Evolutionary conservation across 345 rosid species (phyloP).

Genomic region (Salix viminalis): DNA sequence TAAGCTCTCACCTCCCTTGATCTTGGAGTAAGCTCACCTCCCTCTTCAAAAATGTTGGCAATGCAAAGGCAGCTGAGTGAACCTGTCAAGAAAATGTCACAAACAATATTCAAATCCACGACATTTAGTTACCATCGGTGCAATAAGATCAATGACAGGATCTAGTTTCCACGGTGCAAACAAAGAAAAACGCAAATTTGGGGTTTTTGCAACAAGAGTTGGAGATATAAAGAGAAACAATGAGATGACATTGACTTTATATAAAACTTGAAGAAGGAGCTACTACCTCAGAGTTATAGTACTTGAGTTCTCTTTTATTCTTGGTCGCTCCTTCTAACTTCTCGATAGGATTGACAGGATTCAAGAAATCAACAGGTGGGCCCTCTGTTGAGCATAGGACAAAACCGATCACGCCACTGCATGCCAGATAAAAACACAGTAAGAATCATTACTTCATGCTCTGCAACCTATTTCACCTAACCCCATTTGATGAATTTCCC

Average conservation of each 20-base stretch:
- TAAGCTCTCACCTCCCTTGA: not conserved
- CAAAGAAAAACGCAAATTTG: not conserved
- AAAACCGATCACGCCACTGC: slow-evolving; percentile 91
- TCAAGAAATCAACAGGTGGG: slow-evolving; percentile 67
- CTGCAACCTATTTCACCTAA: not conserved
- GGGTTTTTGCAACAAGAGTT: not conserved
- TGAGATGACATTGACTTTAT: not conserved
- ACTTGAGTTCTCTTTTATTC: slow-evolving; percentile 64
- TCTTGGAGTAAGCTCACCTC: slow-evolving; percentile 54
- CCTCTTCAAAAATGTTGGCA: slow-evolving; percentile 77
- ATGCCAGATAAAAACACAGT: not conserved
- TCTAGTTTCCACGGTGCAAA: not conserved
- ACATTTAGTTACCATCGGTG: no score
- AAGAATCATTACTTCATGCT: not conserved
- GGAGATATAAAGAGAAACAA: not conserved
- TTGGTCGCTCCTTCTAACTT: slow-evolving; percentile 62
- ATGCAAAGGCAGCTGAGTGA: slow-evolving; percentile 76
- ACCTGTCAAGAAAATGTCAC: slow-evolving; percentile 48
- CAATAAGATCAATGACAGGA: not conserved
- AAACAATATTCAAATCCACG: no score
- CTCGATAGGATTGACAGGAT: slow-evolving; percentile 88
- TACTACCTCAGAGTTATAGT: slow-evolving; percentile 77
- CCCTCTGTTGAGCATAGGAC: slow-evolving; percentile 79
- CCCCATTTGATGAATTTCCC: not conserved
- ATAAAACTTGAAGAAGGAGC: not conserved